These are phyloP conservation scores for Lomentospora prolificans DNA, from an alignment of 2,329 filamentous ascomycete species.

Conservation along the genomic window DNA sequence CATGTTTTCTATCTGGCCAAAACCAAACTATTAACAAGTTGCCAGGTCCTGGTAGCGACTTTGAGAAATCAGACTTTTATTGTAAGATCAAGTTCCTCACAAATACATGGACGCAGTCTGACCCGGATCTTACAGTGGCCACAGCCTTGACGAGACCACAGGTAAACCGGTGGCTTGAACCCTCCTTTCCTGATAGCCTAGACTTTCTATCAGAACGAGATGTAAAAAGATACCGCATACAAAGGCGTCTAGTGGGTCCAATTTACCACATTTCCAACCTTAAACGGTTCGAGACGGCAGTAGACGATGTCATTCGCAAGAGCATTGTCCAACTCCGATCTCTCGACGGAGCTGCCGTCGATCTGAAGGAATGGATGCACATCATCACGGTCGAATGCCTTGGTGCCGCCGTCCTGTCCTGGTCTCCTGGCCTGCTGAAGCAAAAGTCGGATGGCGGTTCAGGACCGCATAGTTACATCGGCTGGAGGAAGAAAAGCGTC, in stretches of 20 bases:
- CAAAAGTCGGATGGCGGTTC: slow-evolving; percentile 34
- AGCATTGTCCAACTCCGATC: slow-evolving; percentile 25
- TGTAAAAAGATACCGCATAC: slow-evolving; percentile 34
- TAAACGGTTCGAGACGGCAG: slow-evolving; percentile 27
- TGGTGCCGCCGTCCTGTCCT: slow-evolving; percentile 37
- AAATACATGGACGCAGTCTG: too few relatives aligned
- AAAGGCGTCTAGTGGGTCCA: slow-evolving; percentile 39
- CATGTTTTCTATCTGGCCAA: background rate
- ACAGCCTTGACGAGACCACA: slow-evolving; percentile 33
- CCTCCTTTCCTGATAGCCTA: slow-evolving; percentile 31
- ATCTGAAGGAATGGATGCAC: slow-evolving; percentile 47
- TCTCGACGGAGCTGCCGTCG: slow-evolving; percentile 29
- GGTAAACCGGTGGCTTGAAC: slow-evolving; percentile 27
- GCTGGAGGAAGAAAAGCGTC: slow-evolving; percentile 42
- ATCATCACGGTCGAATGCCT: slow-evolving; percentile 43
- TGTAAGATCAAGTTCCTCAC: slow-evolving; percentile 21
- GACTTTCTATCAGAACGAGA: slow-evolving; percentile 42
- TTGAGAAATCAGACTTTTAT: slow-evolving; percentile 43
- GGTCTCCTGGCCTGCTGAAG: slow-evolving; percentile 39
- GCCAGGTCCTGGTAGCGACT: slow-evolving; percentile 37
- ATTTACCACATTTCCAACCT: slow-evolving; percentile 34
- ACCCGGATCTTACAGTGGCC: slow-evolving; percentile 26
- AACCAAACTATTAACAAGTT: too few relatives aligned
- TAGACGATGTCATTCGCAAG: slow-evolving; percentile 29
- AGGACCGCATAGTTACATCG: slow-evolving; percentile 36